Percentiles rank a stretch among this genome's conserved stretches.
Conservation (phyloP, 495 filamentous ascomycete species). For the Penicillium longicatenatum region DNA sequence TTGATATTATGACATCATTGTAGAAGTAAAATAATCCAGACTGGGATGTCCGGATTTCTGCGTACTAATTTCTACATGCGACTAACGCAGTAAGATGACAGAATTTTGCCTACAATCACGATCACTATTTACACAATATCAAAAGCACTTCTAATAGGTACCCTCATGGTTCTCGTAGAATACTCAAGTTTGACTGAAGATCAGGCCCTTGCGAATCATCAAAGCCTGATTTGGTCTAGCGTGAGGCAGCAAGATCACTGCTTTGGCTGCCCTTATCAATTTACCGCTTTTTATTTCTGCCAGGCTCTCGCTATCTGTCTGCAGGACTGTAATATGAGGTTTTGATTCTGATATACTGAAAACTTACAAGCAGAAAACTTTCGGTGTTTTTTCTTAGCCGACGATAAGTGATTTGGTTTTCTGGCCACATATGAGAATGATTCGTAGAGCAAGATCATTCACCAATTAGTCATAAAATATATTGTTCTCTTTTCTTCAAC, state of each 20-base stretch:
- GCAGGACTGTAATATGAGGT: too few relatives aligned
- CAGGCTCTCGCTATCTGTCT: too few relatives aligned
- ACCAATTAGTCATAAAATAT: too few relatives aligned
- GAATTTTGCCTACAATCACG: background rate
- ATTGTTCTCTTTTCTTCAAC: too few relatives aligned
- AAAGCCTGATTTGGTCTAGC: background rate
- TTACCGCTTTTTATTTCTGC: background rate
- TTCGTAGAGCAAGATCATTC: too few relatives aligned
- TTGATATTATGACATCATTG: background rate
- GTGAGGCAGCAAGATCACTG: background rate
- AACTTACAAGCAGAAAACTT: too few relatives aligned
- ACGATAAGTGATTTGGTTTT: too few relatives aligned
- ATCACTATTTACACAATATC: background rate
- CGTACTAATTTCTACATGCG: background rate
- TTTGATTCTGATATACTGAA: too few relatives aligned
- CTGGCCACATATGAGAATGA: too few relatives aligned
- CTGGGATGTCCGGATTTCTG: background rate
- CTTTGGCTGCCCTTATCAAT: background rate
- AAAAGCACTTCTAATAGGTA: background rate
- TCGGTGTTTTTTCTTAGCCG: too few relatives aligned
- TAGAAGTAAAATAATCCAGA: background rate
- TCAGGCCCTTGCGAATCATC: background rate
- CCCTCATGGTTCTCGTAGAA: background rate
- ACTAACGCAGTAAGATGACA: background rate
- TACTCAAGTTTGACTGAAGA: background rate